Evolutionary conservation across 352 stramenopile genomes (phyloP).

Genomic region (Pythium guiyangense): DNA sequence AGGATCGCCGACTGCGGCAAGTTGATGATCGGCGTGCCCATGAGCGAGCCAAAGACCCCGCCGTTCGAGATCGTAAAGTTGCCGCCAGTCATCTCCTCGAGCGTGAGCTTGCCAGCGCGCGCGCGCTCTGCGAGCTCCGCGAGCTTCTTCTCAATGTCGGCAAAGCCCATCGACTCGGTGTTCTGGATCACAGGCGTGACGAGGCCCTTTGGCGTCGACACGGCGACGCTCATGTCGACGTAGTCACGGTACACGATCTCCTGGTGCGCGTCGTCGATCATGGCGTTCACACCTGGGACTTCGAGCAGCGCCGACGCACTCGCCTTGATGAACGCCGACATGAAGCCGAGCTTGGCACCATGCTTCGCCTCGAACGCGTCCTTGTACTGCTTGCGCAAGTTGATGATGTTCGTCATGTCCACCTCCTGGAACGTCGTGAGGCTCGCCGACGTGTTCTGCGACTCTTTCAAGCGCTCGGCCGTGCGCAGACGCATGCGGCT

Average conservation of each 20-base stretch:
- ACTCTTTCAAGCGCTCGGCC: constrained; percentile 96
- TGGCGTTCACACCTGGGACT: constrained; percentile 96
- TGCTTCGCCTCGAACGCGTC: constrained; percentile 97
- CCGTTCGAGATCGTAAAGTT: constrained; percentile 99
- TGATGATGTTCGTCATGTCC: constrained; percentile 97
- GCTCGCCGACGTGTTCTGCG: constrained; percentile 97
- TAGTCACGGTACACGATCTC: constrained; percentile 99
- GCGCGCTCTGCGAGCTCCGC: constrained; percentile 87
- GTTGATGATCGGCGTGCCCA: constrained; percentile 99
- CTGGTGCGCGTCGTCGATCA: constrained; percentile 96
- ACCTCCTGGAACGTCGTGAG: constrained; percentile 99
- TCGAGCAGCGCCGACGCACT: constrained; percentile 89
- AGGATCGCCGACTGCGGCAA: constrained; percentile 97
- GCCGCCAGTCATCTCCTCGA: constrained; percentile 93
- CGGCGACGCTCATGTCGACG: constrained; percentile 97
- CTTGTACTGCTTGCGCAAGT: constrained; percentile 92
- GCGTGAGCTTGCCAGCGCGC: constrained; percentile 67
- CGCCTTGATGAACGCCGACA: constrained; percentile 98
- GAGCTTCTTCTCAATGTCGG: constrained; percentile 97
- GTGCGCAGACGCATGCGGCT: constrained; percentile 97
- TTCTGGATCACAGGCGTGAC: constrained; percentile 99
- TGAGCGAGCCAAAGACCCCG: constrained; percentile 97
- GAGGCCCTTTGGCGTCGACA: constrained; percentile 94
- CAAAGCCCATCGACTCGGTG: constrained; percentile 96
- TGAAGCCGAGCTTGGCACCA: constrained; percentile 99